These are phyloP conservation scores for Penicillium capsulatum DNA, from an alignment of 2,329 filamentous ascomycete genomes.

Conservation along the genomic window DNA sequence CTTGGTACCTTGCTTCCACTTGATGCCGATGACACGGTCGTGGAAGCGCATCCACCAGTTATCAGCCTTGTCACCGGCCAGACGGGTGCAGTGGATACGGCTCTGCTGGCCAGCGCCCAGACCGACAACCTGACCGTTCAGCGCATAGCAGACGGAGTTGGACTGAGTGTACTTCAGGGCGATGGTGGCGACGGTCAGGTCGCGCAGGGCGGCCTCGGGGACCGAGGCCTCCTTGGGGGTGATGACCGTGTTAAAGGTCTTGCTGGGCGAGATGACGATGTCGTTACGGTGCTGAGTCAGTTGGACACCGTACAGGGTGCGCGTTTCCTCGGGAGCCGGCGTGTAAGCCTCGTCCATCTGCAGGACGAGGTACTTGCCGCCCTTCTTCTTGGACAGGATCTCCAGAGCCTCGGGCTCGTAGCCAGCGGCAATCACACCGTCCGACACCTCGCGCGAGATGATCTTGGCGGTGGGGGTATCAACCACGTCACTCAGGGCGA, in stretches of 20 bases:
- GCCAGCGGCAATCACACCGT: slow-evolving; percentile 88
- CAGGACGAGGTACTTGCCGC: slow-evolving; percentile 90
- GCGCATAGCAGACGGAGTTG: slow-evolving; percentile 96
- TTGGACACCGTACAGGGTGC: slow-evolving; percentile 85
- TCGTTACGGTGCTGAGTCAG: slow-evolving; percentile 92
- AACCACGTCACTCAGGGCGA: slow-evolving; percentile 46
- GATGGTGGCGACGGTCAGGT: slow-evolving; percentile 92
- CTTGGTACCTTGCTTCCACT: slow-evolving; percentile 98
- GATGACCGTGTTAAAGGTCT: slow-evolving; percentile 78
- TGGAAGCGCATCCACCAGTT: slow-evolving; percentile 99
- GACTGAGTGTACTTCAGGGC: slow-evolving; percentile 98
- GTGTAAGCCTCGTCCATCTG: slow-evolving; percentile 88
- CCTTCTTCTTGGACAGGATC: slow-evolving; percentile 97
- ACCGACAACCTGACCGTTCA: slow-evolving; percentile 89
- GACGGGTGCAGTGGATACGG: slow-evolving; percentile 94
- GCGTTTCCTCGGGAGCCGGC: slow-evolving; percentile 68
- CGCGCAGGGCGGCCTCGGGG: slow-evolving; percentile 75
- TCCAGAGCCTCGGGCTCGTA: slow-evolving; percentile 82
- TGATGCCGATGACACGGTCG: slow-evolving; percentile 76
- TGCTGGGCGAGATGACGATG: slow-evolving; percentile 71
- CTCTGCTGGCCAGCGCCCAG: slow-evolving; percentile 96
- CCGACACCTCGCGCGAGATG: slow-evolving; percentile 95
- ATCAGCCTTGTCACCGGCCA: slow-evolving; percentile 96
- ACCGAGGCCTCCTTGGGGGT: slow-evolving; percentile 76
- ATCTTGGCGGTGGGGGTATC: slow-evolving; percentile 94